Conservation (phyloP, 352 stramenopile genomes). For the Phytophthora parvispora region DNA sequence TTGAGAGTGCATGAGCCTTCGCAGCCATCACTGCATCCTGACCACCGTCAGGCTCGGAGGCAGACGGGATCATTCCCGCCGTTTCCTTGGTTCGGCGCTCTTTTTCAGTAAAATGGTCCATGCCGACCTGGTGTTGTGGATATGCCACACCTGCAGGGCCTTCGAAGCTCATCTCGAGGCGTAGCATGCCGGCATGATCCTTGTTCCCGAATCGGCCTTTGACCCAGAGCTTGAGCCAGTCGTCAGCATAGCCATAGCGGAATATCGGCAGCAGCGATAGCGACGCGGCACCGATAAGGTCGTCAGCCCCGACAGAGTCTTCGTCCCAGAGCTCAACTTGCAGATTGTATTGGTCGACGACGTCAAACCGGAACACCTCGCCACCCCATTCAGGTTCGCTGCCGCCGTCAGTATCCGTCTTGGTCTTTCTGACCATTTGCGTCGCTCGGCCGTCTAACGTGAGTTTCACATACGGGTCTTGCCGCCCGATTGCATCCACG, state of each 20-base stretch:
- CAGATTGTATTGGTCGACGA: slow-evolving; percentile 96
- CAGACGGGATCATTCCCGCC: slow-evolving; percentile 18
- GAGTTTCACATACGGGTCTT: slow-evolving; percentile 87
- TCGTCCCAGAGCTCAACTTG: slow-evolving; percentile 93
- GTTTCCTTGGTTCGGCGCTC: slow-evolving; percentile 81
- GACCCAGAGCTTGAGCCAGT: slow-evolving; percentile 91
- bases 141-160: slow-evolving; percentile 85
- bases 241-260: slow-evolving; percentile 88
- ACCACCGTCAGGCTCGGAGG: slow-evolving; percentile 10
- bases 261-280: slow-evolving; percentile 94
- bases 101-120: slow-evolving; percentile 80
- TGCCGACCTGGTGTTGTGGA: slow-evolving; percentile 91
- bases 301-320: slow-evolving; percentile 91
- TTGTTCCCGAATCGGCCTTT: slow-evolving; percentile 91
- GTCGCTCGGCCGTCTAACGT: slow-evolving; percentile 77
- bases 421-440: slow-evolving; percentile 85
- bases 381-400: slow-evolving; percentile 88
- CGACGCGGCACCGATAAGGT: slow-evolving; percentile 88
- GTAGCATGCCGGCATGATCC: slow-evolving; percentile 87
- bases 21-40: slow-evolving; percentile 34
- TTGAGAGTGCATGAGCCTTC: slow-evolving; percentile 25
- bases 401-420: slow-evolving; percentile 89
- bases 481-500: slow-evolving; percentile 77
- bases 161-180: slow-evolving; percentile 91
- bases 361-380: slow-evolving; percentile 85